These are phyloP conservation scores for Crepidotus sp. DNA, from an alignment of 1,284 basidiomycete species.

Conservation along the genomic window DNA sequence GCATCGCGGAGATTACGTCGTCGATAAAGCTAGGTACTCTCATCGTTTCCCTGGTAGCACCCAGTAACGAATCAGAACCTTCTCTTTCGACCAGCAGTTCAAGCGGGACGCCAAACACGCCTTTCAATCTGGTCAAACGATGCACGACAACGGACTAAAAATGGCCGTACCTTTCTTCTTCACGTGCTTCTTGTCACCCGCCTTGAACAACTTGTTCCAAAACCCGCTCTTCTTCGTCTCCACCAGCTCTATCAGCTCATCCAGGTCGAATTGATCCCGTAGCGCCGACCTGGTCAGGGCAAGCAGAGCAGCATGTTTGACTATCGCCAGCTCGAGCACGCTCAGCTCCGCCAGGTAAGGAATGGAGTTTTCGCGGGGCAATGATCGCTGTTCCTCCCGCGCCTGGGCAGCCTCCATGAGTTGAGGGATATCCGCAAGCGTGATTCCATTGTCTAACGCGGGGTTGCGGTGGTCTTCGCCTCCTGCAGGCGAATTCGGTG, in stretches of 20 bases:
- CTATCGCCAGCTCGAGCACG: conserved; percentile 79
- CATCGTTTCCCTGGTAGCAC: conserved; percentile 78
- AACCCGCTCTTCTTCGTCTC: conserved; percentile 92
- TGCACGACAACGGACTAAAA: conserved; percentile 2
- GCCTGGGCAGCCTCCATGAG: conserved; percentile 88
- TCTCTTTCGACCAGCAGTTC: conserved; percentile 94
- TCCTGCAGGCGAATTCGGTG: conserved; percentile 58
- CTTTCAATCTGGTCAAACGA: conserved; percentile 21
- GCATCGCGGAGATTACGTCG: conserved; percentile 96
- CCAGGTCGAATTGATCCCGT: conserved; percentile 78
- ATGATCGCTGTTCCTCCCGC: conserved; percentile 72
- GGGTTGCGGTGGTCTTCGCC: conserved; percentile 31
- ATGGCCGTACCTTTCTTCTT: conserved; percentile 77
- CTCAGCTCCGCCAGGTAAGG: conserved; percentile 82
- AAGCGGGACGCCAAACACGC: conserved; percentile 89
- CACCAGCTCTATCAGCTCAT: conserved; percentile 90
- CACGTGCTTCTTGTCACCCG: conserved; percentile 75
- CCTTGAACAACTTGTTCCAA: conserved; percentile 95
- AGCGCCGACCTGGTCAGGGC: conserved; percentile 71
- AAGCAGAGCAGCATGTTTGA: conserved; percentile 88
- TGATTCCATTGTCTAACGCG: conserved; percentile 73
- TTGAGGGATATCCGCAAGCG: conserved; percentile 94
- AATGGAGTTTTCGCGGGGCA: conserved; percentile 66
- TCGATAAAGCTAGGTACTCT: conserved; percentile 96
- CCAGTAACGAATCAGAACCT: conserved; percentile 88